A percentile compares a stretch with the other conserved stretches of the same genome.
Conservation (phyloP, 345 rosid genomes). For the Salix udensis region DNA sequence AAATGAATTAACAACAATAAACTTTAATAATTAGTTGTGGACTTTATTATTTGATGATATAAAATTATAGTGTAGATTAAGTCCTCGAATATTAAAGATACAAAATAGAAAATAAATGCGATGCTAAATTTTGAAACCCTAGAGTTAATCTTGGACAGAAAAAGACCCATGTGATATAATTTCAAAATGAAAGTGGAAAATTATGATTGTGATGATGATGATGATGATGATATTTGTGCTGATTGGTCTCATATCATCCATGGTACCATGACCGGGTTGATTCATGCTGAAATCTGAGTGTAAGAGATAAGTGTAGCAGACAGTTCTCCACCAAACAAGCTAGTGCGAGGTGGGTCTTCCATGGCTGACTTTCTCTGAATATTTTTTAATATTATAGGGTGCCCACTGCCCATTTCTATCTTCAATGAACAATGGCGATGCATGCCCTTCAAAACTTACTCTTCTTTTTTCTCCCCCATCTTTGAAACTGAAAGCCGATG, state of each 20-base stretch:
- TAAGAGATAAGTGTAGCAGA: not conserved
- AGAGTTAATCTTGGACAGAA: not conserved
- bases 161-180: not conserved
- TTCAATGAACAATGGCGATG: not conserved
- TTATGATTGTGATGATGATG: not conserved
- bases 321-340: conserved; percentile 26
- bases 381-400: conserved; percentile 8
- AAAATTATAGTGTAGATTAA: too few species aligned
- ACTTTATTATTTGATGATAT: too few species aligned
- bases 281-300: not conserved
- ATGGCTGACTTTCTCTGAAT: conserved; percentile 28
- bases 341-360: conserved; percentile 19
- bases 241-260: conserved; percentile 9
- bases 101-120: too few species aligned
- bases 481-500: not conserved
- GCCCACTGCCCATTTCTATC: conserved; percentile 14
- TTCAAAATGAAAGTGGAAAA: not conserved
- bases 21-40: too few species aligned
- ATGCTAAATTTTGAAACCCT: too few species aligned
- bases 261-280: not conserved
- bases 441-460: not conserved
- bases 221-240: conserved; percentile 6
- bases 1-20: too few species aligned
- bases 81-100: too few species aligned
- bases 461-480: fast-evolving